phyloP scores from a whole-genome alignment of 495 filamentous ascomycete genomes.

The Penicillium samsonianum region DNA sequence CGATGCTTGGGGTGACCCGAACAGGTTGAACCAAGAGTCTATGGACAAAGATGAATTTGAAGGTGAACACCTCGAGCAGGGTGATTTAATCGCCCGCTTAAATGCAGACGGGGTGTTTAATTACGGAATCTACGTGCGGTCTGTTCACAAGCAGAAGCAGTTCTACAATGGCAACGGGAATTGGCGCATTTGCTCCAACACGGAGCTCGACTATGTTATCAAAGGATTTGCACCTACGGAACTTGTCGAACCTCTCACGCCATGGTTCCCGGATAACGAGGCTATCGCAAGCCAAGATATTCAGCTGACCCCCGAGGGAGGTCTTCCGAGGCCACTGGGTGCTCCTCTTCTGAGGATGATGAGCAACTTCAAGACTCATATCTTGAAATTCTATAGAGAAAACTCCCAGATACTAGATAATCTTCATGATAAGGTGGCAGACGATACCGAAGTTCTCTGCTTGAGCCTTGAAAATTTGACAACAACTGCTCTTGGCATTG shows the following conservation, averaged over 20 bases:
- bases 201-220: conserved; percentile 60
- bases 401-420: conserved; percentile 54
- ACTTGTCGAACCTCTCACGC: conserved; percentile 59
- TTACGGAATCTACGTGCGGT: conserved; percentile 70
- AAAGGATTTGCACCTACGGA: conserved; percentile 60
- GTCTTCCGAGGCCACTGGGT: conserved; percentile 43
- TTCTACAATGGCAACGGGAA: conserved; percentile 73
- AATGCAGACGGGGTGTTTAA: conserved; percentile 44
- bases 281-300: conserved; percentile 44
- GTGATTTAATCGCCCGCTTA: conserved; percentile 70
- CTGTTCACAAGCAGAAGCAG: conserved; percentile 61
- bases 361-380: conserved; percentile 30
- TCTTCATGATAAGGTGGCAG: conserved; percentile 47
- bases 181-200: conserved; percentile 60
- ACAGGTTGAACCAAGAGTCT: conserved; percentile 32
- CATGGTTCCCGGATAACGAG: conserved; percentile 58
- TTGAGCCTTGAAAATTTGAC: conserved; percentile 67
- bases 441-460: conserved; percentile 49
- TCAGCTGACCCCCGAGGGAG: conserved; percentile 43
- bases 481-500: conserved; percentile 46
- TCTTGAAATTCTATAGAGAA: conserved; percentile 41
- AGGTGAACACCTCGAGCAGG: conserved; percentile 57
- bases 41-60: conserved; percentile 39
- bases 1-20: conserved; percentile 32
- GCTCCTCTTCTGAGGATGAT: conserved; percentile 39